Base-by-base conservation (phyloP, 176 grass and related monocot species). In the Eragrostis nindensis region DNA sequence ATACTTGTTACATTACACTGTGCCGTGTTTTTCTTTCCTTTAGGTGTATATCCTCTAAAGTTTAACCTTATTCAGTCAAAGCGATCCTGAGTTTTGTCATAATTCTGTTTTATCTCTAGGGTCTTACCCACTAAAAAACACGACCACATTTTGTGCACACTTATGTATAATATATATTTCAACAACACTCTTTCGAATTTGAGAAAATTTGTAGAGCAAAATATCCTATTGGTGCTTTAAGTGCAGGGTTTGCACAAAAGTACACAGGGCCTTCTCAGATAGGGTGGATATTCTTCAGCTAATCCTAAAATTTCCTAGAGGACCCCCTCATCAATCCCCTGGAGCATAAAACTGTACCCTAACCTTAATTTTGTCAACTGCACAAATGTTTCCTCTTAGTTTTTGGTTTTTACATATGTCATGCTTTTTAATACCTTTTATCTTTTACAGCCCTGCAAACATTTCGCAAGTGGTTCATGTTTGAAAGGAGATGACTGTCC, bases 401-500 rank as follows among this genome's bases (percentile, higher is more conserved):
- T 43, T 45, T 44, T 52, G 21, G 15, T 44, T 82, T 76, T 70
- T 39, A 30, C 76, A 13, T 45, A 25, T 80, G 19, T 11, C 53
- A 63, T 86, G n/a, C 56, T 83, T 67, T 42, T 55, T 90, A 8
- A 71, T 56, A 17, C 8, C 21, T 86, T 88, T 78, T 11, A 14
- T 76, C 71, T 71, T 11, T 53, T 80, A 22, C 86, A 95, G 96
- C 66, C 93, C 53, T 99, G 96, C 83, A 91, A 55, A 36, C 85
- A 99, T 93, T 95, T 95, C 82, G 93, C 93, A 0, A 73, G 82
- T 66, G 93, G 70, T 69, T 92, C 89, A 77, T 99, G 96, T 61
- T 91, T 99, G 79, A 99, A 95, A 91, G 96, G 93, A 30, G 86
- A 99, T 76, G 90, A 92, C 25, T 99, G 96, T 74, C 93, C 88